phyloP scores from a whole-genome alignment of 257 asterid genomes.

The Solanum etuberosum region DNA sequence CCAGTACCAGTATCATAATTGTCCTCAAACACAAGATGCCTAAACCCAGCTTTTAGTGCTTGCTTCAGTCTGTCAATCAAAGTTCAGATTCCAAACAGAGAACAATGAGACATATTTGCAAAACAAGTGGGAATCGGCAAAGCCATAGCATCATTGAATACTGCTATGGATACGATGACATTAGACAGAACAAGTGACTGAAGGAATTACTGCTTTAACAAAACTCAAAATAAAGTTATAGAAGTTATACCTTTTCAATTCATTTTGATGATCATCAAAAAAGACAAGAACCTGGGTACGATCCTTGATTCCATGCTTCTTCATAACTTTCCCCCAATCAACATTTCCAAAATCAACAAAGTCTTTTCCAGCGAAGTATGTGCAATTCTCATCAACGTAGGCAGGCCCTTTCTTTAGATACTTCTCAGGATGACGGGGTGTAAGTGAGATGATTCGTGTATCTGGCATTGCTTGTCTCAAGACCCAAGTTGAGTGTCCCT shows the following conservation, averaged over 20 bases:
- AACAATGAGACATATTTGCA: background rate
- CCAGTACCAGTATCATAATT: conserved; percentile 99
- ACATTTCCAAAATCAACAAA: conserved; percentile 95
- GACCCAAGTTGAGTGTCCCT: conserved; percentile 99
- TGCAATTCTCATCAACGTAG: conserved; percentile 93
- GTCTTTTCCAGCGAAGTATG: conserved; percentile 88
- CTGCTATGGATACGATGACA: background rate
- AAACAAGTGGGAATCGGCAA: background rate
- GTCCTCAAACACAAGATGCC: conserved; percentile 93
- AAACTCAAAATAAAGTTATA: background rate
- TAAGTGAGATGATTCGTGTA: conserved; percentile 62
- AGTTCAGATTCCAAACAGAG: background rate
- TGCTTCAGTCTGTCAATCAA: conserved; percentile 64
- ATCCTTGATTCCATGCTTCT: conserved; percentile 63
- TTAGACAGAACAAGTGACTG: background rate
- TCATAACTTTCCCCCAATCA: conserved; percentile 75
- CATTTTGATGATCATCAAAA: conserved; percentile 98
- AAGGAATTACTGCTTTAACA: background rate
- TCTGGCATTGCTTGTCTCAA: conserved; percentile 93
- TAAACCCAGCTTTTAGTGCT: conserved; percentile 97
- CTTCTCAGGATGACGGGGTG: conserved; percentile 98
- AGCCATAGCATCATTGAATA: background rate
- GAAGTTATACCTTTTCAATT: conserved; percentile 64
- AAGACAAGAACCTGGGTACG: conserved; percentile 66
- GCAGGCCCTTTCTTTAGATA: conserved; percentile 96